These are phyloP conservation scores for Leccinum arenicola DNA, from an alignment of 768 basidiomycete genomes.

Conservation along the genomic window DNA sequence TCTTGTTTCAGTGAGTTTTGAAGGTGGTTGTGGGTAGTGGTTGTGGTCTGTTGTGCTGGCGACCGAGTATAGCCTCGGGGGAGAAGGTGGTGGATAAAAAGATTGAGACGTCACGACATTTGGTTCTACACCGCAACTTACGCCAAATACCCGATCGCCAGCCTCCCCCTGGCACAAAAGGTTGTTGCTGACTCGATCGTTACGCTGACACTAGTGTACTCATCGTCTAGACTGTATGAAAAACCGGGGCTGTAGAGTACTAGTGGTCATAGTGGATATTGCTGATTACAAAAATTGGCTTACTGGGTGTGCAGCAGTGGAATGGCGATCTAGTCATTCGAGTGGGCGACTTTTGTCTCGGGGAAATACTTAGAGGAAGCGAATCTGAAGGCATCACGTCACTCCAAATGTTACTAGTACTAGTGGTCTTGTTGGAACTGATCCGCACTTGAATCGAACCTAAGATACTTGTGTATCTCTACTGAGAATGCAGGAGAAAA, in stretches of 20 bases:
- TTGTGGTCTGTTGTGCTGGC: not conserved
- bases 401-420: too few relatives aligned
- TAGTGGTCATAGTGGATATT: not conserved
- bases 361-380: too few relatives aligned
- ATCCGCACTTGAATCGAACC: too few relatives aligned
- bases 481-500: too few relatives aligned
- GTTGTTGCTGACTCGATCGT: not conserved
- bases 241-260: not conserved
- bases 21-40: not conserved
- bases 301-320: not conserved
- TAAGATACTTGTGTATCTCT: rapidly evolving
- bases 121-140: not conserved
- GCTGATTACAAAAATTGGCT: not conserved
- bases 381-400: not conserved
- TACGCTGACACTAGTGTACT: not conserved
- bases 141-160: not conserved
- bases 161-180: not conserved
- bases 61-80: not conserved
- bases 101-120: not conserved
- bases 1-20: not conserved
- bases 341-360: too few relatives aligned
- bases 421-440: too few relatives aligned
- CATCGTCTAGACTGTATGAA: not conserved
- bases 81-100: not conserved
- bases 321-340: too few relatives aligned